A percentile compares a stretch with the other conserved stretches of the same genome.
Evolutionary conservation across 441 rosid genomes (phyloP).

Genomic region (Euphorbia celastroides): DNA sequence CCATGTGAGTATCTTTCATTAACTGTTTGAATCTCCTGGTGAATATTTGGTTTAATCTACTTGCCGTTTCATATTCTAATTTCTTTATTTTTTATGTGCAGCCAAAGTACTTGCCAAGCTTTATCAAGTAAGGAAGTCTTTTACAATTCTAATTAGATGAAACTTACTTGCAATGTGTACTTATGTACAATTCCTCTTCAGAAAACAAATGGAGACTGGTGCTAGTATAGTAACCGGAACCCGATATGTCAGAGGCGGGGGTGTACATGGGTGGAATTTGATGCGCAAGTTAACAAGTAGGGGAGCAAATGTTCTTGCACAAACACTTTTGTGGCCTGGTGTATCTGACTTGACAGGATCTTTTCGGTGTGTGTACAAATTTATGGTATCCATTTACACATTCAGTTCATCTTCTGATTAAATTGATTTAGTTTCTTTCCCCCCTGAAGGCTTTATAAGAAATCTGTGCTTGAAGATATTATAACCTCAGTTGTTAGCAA

Average conservation of each 20-base stretch:
- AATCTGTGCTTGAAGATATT: constrained; percentile 77
- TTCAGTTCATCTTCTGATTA: constrained; percentile 2
- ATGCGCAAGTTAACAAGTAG: constrained; percentile 97
- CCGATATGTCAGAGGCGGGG: constrained; percentile 82
- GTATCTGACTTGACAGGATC: constrained; percentile 97
- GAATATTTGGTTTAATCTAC: background rate
- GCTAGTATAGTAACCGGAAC: constrained; percentile 97
- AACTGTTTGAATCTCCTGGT: too few relatives aligned
- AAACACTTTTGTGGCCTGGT: constrained; percentile 95
- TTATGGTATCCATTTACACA: background rate
- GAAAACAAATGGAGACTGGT: constrained; percentile 87
- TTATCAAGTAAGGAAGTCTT: background rate
- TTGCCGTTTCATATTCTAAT: constrained; percentile 8
- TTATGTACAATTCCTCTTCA: constrained; percentile 21
- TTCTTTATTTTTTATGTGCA: constrained; percentile 33
- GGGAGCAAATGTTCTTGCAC: constrained; percentile 98
- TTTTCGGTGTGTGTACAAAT: constrained; percentile 51
- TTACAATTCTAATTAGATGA: too few relatives aligned
- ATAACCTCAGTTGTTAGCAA: constrained; percentile 83
- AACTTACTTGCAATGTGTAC: constrained; percentile 8
- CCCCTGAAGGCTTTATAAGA: constrained; percentile 65
- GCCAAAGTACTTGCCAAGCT: constrained; percentile 50
- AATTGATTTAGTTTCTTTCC: constrained; percentile 17
- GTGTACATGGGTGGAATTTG: constrained; percentile 97
- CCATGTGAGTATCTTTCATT: constrained; percentile 51